A percentile compares a stretch with the other conserved stretches of the same genome.
These are phyloP conservation scores for Chrysochromulina parva DNA, from an alignment of 78 protist species.

Conservation along the genomic window DNA sequence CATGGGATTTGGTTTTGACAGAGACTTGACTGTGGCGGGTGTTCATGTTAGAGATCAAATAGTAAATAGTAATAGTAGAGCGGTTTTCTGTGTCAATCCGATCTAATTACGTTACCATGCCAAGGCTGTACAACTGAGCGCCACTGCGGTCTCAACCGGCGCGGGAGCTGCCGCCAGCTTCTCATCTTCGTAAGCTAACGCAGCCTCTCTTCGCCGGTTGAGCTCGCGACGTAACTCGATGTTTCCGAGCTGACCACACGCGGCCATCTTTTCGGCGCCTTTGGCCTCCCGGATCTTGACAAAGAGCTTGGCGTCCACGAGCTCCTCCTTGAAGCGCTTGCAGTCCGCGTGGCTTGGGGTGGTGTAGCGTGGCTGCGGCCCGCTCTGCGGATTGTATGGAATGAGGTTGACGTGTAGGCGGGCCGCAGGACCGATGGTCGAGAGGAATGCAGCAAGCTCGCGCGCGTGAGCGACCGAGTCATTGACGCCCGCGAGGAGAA, in stretches of 20 bases:
- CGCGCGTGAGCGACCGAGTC: conserved; percentile 29
- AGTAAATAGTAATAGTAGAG: no score
- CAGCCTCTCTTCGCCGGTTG: no score
- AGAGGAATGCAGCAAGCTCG: conserved; percentile 33
- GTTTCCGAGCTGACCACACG: conserved; percentile 4
- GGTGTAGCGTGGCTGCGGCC: neutral
- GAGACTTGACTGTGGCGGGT: no score
- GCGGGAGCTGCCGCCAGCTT: no score
- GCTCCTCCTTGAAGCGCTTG: neutral
- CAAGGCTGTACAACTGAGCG: no score
- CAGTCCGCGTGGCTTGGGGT: neutral
- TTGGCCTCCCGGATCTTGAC: conserved; percentile 5
- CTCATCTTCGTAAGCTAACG: no score
- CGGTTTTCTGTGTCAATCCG: no score
- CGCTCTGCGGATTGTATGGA: conserved; percentile 53
- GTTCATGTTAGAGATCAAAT: no score
- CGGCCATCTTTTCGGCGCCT: conserved; percentile 12
- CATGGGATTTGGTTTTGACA: no score
- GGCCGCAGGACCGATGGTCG: neutral
- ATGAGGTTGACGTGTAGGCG: conserved; percentile 47
- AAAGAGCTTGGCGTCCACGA: neutral
- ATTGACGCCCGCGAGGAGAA: conserved; percentile 52
- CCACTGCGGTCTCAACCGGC: no score
- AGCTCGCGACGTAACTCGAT: no score
- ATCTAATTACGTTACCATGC: no score